phyloP scores from a whole-genome alignment of 495 filamentous ascomycete genomes.

The Lineolata rhizophorae region DNA sequence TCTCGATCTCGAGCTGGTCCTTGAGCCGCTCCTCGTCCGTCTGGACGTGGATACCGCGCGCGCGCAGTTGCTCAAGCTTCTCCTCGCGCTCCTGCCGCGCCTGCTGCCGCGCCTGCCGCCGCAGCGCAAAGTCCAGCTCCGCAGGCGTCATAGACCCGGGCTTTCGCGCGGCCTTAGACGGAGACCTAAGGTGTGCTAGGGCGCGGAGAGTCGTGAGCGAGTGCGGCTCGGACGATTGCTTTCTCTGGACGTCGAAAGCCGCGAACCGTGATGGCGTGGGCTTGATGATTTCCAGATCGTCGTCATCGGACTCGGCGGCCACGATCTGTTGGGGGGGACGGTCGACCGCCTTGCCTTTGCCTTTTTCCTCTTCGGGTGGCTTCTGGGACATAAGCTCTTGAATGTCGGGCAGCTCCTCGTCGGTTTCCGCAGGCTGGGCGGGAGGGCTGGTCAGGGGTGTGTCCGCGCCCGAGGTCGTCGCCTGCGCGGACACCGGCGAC shows the following conservation, averaged over 20 bases:
- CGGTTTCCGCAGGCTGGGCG: not conserved
- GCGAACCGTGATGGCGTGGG: conserved; percentile 21
- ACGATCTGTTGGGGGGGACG: not conserved
- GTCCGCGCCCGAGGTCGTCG: not conserved
- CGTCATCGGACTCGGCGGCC: conserved; percentile 28
- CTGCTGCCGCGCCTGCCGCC: conserved; percentile 54
- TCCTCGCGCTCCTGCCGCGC: conserved; percentile 58
- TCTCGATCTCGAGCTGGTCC: conserved; percentile 62
- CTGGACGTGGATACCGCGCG: conserved; percentile 62
- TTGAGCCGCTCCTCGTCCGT: conserved; percentile 69
- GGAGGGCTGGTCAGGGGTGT: conserved; percentile 7
- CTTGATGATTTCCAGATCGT: conserved; percentile 39
- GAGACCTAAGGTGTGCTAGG: conserved; percentile 51
- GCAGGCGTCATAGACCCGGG: conserved; percentile 35
- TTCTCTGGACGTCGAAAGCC: conserved; percentile 46
- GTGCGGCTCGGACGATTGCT: conserved; percentile 33
- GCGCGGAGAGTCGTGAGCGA: conserved; percentile 45
- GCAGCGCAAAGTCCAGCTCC: conserved; percentile 44
- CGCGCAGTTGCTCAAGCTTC: conserved; percentile 50
- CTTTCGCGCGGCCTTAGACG: conserved; percentile 25
- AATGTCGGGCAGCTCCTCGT: conserved; percentile 4
- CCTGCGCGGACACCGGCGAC: not conserved
- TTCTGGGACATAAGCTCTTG: not conserved
- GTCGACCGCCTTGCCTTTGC: too few species aligned
- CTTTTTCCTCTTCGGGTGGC: not conserved